A percentile compares a stretch with the other conserved stretches of the same genome.
Evolutionary conservation across 2,329 filamentous ascomycete species (phyloP).

Genomic region (Colletotrichum eleusines): DNA sequence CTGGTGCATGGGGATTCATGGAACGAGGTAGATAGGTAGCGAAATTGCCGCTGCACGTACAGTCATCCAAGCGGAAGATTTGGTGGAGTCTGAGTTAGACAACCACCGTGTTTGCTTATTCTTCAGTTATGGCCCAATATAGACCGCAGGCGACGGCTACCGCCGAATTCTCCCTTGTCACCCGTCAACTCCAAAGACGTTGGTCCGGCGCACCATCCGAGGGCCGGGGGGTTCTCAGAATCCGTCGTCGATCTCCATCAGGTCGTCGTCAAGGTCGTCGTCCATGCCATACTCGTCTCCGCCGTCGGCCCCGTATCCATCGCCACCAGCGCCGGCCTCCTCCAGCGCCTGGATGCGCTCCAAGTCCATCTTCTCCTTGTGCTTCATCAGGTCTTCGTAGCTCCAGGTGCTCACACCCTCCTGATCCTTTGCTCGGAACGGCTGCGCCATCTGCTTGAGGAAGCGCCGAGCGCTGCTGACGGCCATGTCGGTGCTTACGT

Average conservation of each 20-base stretch:
- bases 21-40: background rate
- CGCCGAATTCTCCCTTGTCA: background rate
- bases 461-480: slow-evolving; percentile 91
- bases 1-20: background rate
- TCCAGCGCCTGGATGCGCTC: slow-evolving; percentile 75
- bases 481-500: slow-evolving; percentile 95
- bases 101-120: too few relatives aligned
- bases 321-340: slow-evolving; percentile 50
- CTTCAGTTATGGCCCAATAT: background rate
- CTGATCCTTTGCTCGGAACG: slow-evolving; percentile 84
- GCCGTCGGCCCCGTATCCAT: slow-evolving; percentile 44
- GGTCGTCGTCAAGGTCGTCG: slow-evolving; percentile 64
- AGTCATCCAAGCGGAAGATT: background rate
- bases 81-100: background rate
- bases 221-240: slow-evolving; percentile 36
- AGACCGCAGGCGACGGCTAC: background rate
- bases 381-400: slow-evolving; percentile 78
- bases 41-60: background rate
- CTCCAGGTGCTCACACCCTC: slow-evolving; percentile 96
- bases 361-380: slow-evolving; percentile 81
- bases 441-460: slow-evolving; percentile 90
- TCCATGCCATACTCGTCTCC: slow-evolving; percentile 64
- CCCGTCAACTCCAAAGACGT: background rate
- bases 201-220: too few relatives aligned
- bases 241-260: slow-evolving; percentile 64